phyloP scores from a whole-genome alignment of 176 grass and related monocot species.

The Secale cereale region DNA sequence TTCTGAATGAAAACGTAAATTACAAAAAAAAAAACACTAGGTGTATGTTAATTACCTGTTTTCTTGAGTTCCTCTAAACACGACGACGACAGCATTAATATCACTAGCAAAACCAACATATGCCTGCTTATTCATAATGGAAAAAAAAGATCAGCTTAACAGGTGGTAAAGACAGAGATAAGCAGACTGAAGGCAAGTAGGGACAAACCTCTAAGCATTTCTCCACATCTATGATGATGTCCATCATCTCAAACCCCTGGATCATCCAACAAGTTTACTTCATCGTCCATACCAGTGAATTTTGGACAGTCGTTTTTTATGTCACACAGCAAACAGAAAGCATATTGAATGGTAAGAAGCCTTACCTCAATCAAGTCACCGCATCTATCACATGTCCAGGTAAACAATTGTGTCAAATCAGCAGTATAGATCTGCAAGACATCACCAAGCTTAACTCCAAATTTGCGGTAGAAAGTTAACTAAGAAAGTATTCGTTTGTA shows the following conservation, averaged over 20 bases:
- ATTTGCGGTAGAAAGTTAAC: neutral
- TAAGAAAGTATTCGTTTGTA: neutral
- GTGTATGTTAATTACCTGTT: constrained; percentile 52
- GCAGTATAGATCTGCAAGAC: constrained; percentile 85
- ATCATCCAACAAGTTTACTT: constrained; percentile 34
- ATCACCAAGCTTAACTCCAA: neutral
- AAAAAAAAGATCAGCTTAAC: neutral
- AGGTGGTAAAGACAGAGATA: constrained; percentile 13
- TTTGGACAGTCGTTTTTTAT: neutral
- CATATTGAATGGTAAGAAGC: neutral
- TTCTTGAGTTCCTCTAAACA: constrained; percentile 96
- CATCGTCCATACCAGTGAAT: constrained; percentile 11
- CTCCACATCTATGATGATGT: constrained; percentile 79
- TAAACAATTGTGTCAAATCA: constrained; percentile 84
- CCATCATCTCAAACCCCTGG: constrained; percentile 79
- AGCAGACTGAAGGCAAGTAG: neutral
- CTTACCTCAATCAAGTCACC: constrained; percentile 67
- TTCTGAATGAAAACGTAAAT: neutral
- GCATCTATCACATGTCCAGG: constrained; percentile 88
- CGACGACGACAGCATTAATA: constrained; percentile 72
- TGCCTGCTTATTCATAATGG: constrained; percentile 45
- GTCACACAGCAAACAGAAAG: constrained; percentile 12
- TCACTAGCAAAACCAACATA: constrained; percentile 87
- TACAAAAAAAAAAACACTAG: too few relatives aligned
- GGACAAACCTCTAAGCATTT: constrained; percentile 71